Evolutionary conservation across 2,329 filamentous ascomycete genomes (phyloP).

Genomic region (Fusarium sacchari): DNA sequence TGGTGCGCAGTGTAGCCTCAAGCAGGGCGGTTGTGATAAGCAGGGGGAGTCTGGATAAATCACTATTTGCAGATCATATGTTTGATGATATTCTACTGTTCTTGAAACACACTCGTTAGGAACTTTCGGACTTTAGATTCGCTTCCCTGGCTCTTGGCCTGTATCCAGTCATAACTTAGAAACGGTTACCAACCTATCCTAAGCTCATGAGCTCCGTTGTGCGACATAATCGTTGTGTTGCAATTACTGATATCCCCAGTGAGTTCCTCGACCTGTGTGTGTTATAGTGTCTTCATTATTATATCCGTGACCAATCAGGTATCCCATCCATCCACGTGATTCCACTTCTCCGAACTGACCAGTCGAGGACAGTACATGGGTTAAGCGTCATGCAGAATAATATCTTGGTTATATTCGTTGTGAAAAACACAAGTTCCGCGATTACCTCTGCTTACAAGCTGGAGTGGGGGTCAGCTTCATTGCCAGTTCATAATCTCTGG

Average conservation of each 20-base stretch:
- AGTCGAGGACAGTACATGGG: too few relatives aligned
- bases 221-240: too few relatives aligned
- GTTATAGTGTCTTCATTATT: too few relatives aligned
- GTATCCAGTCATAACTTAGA: too few relatives aligned
- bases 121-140: too few relatives aligned
- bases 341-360: not conserved
- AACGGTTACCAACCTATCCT: too few relatives aligned
- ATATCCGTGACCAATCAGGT: not conserved
- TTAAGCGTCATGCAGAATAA: too few relatives aligned
- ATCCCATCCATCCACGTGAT: not conserved
- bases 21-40: not conserved
- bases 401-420: too few relatives aligned
- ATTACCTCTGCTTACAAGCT: rapidly evolving
- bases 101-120: too few relatives aligned
- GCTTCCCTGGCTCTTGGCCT: too few relatives aligned
- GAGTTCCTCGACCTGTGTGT: not conserved
- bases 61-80: rapidly evolving
- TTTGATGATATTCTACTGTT: not conserved
- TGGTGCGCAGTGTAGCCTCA: not conserved
- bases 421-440: rapidly evolving
- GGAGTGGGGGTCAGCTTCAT: rapidly evolving
- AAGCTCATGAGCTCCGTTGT: rapidly evolving
- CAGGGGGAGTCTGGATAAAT: not conserved
- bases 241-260: not conserved
- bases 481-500: rapidly evolving